These are phyloP conservation scores for Lanmaoa rubissima DNA, from an alignment of 768 basidiomycete species.

Conservation along the genomic window DNA sequence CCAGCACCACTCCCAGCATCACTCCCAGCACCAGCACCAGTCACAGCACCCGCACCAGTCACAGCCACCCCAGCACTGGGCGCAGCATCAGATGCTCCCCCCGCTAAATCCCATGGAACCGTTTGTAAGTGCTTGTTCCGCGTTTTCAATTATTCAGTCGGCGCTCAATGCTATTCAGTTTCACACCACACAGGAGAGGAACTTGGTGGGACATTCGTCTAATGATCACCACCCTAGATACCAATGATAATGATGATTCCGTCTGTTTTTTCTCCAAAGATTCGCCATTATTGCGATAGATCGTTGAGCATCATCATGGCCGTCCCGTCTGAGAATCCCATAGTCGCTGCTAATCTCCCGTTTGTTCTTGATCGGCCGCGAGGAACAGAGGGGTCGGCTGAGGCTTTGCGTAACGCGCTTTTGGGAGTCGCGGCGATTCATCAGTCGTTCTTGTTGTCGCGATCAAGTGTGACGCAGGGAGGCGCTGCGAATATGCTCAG, in stretches of 20 bases:
- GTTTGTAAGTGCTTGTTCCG: slow-evolving; percentile 49
- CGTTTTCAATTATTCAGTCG: neutral
- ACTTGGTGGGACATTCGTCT: slow-evolving; percentile 46
- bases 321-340: slow-evolving; percentile 42
- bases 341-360: slow-evolving; percentile 41
- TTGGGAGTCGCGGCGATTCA: slow-evolving; percentile 43
- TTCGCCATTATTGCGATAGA: slow-evolving; percentile 44
- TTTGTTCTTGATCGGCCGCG: slow-evolving; percentile 40
- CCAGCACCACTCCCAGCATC: too few species aligned
- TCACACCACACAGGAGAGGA: slow-evolving; percentile 45
- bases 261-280: slow-evolving; percentile 33
- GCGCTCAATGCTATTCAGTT: slow-evolving; percentile 17
- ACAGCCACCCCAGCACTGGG: slow-evolving; percentile 48
- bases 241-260: slow-evolving; percentile 41
- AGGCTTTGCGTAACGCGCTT: slow-evolving; percentile 39
- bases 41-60: slow-evolving; percentile 21
- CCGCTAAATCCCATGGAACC: slow-evolving; percentile 57
- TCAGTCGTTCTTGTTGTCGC: slow-evolving; percentile 41
- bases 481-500: slow-evolving; percentile 34
- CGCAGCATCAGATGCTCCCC: slow-evolving; percentile 41
- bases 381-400: slow-evolving; percentile 37
- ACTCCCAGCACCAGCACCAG: slow-evolving; percentile 28
- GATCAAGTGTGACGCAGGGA: slow-evolving; percentile 23
- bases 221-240: slow-evolving; percentile 51
- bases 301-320: slow-evolving; percentile 48